Base-by-base conservation (phyloP, 2,329 filamentous ascomycete species). In the Lecanicillium sp. region DNA sequence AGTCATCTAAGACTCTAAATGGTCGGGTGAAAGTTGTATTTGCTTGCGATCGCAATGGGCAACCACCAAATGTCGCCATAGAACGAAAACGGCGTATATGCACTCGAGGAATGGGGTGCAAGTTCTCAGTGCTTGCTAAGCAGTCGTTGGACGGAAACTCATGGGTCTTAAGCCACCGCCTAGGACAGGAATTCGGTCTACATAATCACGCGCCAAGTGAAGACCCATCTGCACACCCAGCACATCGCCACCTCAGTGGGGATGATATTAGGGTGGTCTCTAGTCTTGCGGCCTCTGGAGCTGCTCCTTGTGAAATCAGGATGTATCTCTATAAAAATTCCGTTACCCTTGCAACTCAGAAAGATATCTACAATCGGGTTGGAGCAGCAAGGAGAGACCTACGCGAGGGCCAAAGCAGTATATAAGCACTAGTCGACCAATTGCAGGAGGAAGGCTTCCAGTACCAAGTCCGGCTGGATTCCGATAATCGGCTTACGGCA, bases 311-410 rank as follows among this genome's bases (percentile, higher is more conserved):
- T 19, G 44, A 45, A 28, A 50, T 47, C 27, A 30, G 29, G 18
- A 46, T 39, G 4, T 48, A 48, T 31, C 31, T 49, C 17, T 28
- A 34, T 17, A 19, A 47, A 13, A 17, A 45, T 39, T 43, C 29
- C 4, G 36, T 40, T 20, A 41, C 44, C 2, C 14, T 50, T 9
- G 46, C 45, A 33, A 50, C 45, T 20, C 33, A 48, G 32, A 33
- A 45, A 43, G 42, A 50, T 42, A 40, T 53, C 9, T 49, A 49
- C 22, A 51, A 49, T 37, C 30, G 37, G 14, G 49, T 48, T 41
- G 43, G 39, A 13, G 41, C 37, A 5, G 27, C 30, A 19, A 44
- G 38, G 40, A 37, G 36, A 44, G 42, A 44, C 11, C 8, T 46
- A 10, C 25, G 22, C 15, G 37, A 44, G 33, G 46, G 48, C 17